A percentile compares a stretch with the other conserved stretches of the same genome.
These are phyloP conservation scores for Phytophthora colocasiae DNA, from an alignment of 352 stramenopile genomes.

Conservation along the genomic window DNA sequence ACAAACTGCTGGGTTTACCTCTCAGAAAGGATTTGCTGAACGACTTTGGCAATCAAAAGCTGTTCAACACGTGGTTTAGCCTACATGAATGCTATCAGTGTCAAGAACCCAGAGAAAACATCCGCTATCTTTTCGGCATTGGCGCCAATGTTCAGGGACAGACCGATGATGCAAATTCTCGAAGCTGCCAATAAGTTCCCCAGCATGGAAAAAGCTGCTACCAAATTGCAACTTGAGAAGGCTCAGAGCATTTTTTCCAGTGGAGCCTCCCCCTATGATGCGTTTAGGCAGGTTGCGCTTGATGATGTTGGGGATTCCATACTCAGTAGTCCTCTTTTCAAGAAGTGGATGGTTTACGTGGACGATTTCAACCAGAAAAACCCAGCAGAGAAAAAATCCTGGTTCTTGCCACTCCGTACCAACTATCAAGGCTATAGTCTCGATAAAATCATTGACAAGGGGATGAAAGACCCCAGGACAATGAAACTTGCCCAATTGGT, in stretches of 20 bases:
- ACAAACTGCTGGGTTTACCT: neutral
- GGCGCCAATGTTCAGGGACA: too few species aligned
- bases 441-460: too few species aligned
- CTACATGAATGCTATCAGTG: neutral
- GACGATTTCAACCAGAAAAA: neutral
- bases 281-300: too few species aligned
- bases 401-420: too few species aligned
- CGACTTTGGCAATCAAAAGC: neutral
- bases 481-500: too few species aligned
- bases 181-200: too few species aligned
- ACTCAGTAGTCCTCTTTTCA: too few species aligned
- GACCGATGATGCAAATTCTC: neutral
- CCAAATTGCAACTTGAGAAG: neutral
- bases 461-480: too few species aligned
- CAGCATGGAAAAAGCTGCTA: neutral
- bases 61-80: slow-evolving; percentile 2
- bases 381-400: too few species aligned
- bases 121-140: neutral
- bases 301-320: too few species aligned
- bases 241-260: neutral
- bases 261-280: neutral
- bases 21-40: neutral
- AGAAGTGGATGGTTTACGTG: too few species aligned
- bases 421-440: too few species aligned
- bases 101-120: neutral